Conservation (phyloP, 108 stramenopile genomes). For the Skeletonema marinoi region DNA sequence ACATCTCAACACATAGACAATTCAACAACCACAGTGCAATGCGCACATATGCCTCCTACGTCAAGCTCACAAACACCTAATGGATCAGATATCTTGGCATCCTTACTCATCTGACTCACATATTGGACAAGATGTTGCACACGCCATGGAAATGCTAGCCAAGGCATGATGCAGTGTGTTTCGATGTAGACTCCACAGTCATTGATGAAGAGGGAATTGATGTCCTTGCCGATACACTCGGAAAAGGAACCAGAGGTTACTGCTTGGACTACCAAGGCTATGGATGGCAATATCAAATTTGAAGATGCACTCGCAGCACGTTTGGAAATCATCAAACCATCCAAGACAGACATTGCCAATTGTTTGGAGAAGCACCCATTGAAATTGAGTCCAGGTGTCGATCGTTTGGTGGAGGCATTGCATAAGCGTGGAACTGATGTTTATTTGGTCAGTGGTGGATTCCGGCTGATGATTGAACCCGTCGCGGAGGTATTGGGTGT, state of each 20-base stretch:
- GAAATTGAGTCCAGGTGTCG: conserved; percentile 78
- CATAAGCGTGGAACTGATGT: conserved; percentile 80
- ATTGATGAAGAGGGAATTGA: conserved; percentile 98
- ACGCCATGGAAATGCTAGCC: conserved; percentile 68
- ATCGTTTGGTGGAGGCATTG: conserved; percentile 71
- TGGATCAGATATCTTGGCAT: background rate
- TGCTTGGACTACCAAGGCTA: conserved; percentile 91
- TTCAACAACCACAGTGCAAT: background rate
- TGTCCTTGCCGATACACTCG: conserved; percentile 94
- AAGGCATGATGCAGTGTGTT: conserved; percentile 96
- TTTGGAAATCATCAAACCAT: conserved; percentile 89
- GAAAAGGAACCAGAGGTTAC: conserved; percentile 91
- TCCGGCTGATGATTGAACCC: conserved; percentile 98
- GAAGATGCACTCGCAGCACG: conserved; percentile 94
- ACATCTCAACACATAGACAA: background rate
- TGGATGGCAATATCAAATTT: conserved; percentile 96
- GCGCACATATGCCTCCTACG: background rate
- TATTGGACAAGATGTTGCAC: conserved; percentile 55
- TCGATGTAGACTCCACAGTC: conserved; percentile 98
- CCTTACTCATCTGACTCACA: conserved; percentile 2
- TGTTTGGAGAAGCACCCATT: conserved; percentile 84
- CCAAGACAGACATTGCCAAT: conserved; percentile 53
- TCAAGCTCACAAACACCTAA: background rate
- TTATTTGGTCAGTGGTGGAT: conserved; percentile 96
- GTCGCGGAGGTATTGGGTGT: conserved; percentile 82